Evolutionary conservation across 257 asterid species (phyloP).

Genomic region (Sherardia arvensis): DNA sequence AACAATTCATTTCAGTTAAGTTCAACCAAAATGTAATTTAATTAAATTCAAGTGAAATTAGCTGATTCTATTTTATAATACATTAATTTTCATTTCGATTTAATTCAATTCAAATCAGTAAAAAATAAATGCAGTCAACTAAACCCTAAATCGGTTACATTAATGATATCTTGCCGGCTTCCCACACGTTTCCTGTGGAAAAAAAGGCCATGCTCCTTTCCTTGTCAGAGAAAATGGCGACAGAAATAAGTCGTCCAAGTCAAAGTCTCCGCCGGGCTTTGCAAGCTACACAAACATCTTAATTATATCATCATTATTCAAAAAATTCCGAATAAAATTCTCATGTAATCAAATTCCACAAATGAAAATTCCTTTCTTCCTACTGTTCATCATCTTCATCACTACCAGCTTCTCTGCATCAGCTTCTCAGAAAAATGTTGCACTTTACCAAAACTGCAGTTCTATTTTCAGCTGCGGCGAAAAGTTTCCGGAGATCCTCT

Average conservation of each 20-base stretch:
- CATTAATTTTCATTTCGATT: no score
- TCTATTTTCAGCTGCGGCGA: constrained; percentile 12
- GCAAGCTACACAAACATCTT: background rate
- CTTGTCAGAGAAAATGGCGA: constrained; percentile 2
- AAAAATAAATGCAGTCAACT: no score
- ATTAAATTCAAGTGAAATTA: no score
- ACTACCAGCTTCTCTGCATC: background rate
- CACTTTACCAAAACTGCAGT: constrained; percentile 3
- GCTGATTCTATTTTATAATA: no score
- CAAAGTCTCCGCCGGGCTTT: background rate
- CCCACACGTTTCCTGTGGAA: background rate
- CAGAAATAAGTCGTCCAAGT: background rate
- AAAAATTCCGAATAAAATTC: background rate
- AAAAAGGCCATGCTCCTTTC: no score
- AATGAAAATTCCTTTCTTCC: constrained; percentile 12
- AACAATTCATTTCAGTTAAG: no score
- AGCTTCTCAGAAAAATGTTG: constrained; percentile 1
- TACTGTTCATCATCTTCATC: constrained; percentile 8
- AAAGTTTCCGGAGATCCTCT: constrained; percentile 15
- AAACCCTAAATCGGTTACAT: no score
- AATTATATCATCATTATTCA: background rate
- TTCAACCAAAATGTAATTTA: no score
- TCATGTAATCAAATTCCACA: background rate
- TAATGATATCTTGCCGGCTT: background rate
- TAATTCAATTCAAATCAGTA: no score